Conservation (phyloP, 495 filamentous ascomycete species). For the Aspergillus diversus region DNA sequence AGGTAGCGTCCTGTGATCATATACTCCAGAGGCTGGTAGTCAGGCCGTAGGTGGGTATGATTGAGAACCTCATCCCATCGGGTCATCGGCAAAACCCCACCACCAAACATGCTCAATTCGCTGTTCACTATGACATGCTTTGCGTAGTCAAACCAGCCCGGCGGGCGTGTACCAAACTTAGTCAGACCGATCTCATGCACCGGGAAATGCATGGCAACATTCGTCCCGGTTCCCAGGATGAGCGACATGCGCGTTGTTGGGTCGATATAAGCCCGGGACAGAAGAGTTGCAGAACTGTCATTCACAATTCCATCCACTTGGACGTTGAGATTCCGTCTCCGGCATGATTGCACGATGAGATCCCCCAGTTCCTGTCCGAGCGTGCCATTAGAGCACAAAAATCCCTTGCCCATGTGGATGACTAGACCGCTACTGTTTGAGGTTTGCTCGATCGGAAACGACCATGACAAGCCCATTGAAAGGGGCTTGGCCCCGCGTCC, state of each 20-base stretch:
- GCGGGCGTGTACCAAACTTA: constrained; percentile 57
- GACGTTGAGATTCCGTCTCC: constrained; percentile 50
- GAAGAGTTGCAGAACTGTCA: constrained; percentile 79
- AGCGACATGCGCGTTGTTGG: constrained; percentile 70
- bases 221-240: constrained; percentile 85
- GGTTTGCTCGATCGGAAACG: constrained; percentile 69
- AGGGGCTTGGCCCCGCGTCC: constrained; percentile 44
- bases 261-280: constrained; percentile 74
- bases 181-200: constrained; percentile 63
- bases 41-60: constrained; percentile 67
- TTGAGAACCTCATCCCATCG: constrained; percentile 78
- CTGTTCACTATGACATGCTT: constrained; percentile 80
- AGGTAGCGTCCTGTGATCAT: constrained; percentile 86
- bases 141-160: constrained; percentile 51
- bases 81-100: constrained; percentile 66
- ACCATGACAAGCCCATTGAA: constrained; percentile 68
- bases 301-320: constrained; percentile 78
- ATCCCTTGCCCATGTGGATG: constrained; percentile 70
- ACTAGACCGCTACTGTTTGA: constrained; percentile 60
- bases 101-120: constrained; percentile 85
- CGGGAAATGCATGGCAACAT: constrained; percentile 75
- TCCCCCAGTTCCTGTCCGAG: constrained; percentile 61
- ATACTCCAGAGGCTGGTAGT: constrained; percentile 90
- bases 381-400: constrained; percentile 59
- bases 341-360: constrained; percentile 61